Percentiles rank a stretch among this genome's conserved stretches.
Evolutionary conservation across 257 asterid species (phyloP).

Genomic region (Solanum neorickii): DNA sequence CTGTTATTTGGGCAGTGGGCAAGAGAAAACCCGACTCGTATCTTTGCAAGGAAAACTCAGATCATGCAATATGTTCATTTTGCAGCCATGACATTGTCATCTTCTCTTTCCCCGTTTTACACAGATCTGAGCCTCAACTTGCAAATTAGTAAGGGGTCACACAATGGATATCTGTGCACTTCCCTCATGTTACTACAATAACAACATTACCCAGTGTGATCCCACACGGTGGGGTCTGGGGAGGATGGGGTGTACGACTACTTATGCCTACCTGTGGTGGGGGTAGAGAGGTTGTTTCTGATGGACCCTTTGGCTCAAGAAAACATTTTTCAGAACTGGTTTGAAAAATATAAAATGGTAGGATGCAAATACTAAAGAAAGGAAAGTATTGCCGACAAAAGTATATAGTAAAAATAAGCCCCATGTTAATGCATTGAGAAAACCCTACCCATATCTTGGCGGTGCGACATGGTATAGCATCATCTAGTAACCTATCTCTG

Average conservation of each 20-base stretch:
- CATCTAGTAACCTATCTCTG: not conserved
- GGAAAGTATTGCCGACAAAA: not conserved
- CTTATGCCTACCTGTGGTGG: not conserved
- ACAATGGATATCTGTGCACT: not conserved
- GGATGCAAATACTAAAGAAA: not conserved
- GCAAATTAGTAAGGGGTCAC: not conserved
- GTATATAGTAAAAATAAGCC: not conserved
- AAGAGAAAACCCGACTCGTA: not conserved
- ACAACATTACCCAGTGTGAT: not conserved
- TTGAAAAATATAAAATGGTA: not conserved
- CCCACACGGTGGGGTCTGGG: not conserved
- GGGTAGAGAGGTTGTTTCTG: not conserved
- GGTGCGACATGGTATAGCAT: not conserved
- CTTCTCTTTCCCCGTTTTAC: not conserved
- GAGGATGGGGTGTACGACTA: not conserved
- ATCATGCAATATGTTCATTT: not conserved
- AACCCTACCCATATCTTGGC: constrained; percentile 9
- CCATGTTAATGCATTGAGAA: not conserved
- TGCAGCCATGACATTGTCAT: not conserved
- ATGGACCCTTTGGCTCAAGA: not conserved
- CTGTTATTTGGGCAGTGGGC: not conserved
- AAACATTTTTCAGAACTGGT: not conserved
- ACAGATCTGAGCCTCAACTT: not conserved
- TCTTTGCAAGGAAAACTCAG: not conserved
- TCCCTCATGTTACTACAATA: not conserved